A percentile compares a stretch with the other conserved stretches of the same genome.
These are phyloP conservation scores for Pleurotus pulmonarius DNA, from an alignment of 768 basidiomycete genomes.

Conservation along the genomic window DNA sequence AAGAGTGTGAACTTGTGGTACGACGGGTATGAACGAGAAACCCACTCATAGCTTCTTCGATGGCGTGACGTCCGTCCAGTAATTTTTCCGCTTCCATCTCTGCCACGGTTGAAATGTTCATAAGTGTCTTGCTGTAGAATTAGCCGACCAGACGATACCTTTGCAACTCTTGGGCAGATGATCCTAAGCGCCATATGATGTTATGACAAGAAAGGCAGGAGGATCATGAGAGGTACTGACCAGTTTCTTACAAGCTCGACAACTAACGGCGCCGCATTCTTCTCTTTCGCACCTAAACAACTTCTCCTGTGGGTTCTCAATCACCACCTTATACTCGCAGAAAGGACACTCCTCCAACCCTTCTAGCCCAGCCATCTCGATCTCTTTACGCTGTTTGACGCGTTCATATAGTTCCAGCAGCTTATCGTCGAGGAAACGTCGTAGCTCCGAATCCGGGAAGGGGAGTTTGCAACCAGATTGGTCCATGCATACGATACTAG, in stretches of 20 bases:
- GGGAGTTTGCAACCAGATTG: constrained; percentile 64
- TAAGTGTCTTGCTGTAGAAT: too few species aligned
- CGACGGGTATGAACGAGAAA: constrained; percentile 4
- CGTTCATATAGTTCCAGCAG: constrained; percentile 68
- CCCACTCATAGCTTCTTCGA: constrained; percentile 94
- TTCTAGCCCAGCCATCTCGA: constrained; percentile 74
- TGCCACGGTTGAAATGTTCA: constrained; percentile 19
- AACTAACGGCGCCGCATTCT: constrained; percentile 74
- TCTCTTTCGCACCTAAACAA: constrained; percentile 54
- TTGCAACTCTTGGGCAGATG: constrained; percentile 81
- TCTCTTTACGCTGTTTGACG: constrained; percentile 73
- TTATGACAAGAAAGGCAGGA: constrained; percentile 4
- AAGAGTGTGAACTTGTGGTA: constrained; percentile 5
- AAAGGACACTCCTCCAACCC: constrained; percentile 88
- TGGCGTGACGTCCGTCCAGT: constrained; percentile 67
- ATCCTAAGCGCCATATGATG: constrained; percentile 40
- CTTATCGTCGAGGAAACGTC: constrained; percentile 62
- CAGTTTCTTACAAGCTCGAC: constrained; percentile 72
- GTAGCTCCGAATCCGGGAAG: constrained; percentile 69
- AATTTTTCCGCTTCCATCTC: constrained; percentile 75
- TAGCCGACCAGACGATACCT: constrained; percentile 33
- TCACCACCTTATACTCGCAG: constrained; percentile 84
- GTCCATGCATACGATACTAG: constrained; percentile 78
- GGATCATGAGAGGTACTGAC: constrained; percentile 32
- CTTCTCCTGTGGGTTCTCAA: constrained; percentile 63